Evolutionary conservation across 1,139 yeast genomes (phyloP).

Genomic region (Candida sp.): DNA sequence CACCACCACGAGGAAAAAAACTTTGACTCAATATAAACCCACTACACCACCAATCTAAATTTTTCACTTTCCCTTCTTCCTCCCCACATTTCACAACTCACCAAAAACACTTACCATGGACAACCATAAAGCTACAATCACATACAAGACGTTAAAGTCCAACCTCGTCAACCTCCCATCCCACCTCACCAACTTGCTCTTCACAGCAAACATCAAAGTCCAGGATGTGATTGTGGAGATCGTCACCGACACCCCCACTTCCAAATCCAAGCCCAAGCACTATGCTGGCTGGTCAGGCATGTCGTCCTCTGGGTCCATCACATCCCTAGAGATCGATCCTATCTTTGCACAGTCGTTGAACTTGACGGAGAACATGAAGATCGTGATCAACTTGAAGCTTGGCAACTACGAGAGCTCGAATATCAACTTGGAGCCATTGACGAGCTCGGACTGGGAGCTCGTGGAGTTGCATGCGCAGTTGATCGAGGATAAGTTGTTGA

Average conservation of each 20-base stretch:
- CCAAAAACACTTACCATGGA: constrained; percentile 31
- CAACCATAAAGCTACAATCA: constrained; percentile 34
- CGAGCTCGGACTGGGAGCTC: constrained; percentile 88
- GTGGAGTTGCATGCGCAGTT: constrained; percentile 83
- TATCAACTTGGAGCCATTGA: constrained; percentile 78
- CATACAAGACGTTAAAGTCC: constrained; percentile 43
- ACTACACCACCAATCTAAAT: background rate
- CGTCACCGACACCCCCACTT: constrained; percentile 23
- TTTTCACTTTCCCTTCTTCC: background rate
- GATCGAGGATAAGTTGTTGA: constrained; percentile 74
- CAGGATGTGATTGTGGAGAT: constrained; percentile 66
- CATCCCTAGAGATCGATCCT: constrained; percentile 44
- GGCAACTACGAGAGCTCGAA: constrained; percentile 57
- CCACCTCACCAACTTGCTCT: constrained; percentile 49
- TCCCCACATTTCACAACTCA: background rate
- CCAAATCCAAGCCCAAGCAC: constrained; percentile 19
- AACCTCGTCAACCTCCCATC: constrained; percentile 67
- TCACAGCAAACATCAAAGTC: constrained; percentile 56
- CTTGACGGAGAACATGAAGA: constrained; percentile 45
- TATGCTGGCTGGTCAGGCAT: constrained; percentile 91
- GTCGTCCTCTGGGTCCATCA: constrained; percentile 32
- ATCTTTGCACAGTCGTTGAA: constrained; percentile 50
- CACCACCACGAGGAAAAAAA: background rate
- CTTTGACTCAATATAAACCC: background rate
- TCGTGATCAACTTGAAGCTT: constrained; percentile 46